These are phyloP conservation scores for Lignosus rhinocerotis DNA, from an alignment of 1,284 basidiomycete species.

Conservation along the genomic window DNA sequence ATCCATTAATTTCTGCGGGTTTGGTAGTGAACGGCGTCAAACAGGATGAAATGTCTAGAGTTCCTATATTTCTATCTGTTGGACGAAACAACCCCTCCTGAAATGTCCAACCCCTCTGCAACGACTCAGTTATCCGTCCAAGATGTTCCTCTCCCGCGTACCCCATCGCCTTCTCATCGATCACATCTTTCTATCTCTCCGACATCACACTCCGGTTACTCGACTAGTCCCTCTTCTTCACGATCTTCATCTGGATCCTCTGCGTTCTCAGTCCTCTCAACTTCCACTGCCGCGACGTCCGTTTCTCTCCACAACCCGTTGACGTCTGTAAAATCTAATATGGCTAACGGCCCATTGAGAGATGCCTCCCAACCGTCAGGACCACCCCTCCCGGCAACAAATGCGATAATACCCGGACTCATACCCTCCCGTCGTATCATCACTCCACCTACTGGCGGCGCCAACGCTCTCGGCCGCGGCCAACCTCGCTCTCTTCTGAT, in stretches of 20 bases:
- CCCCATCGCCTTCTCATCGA: conserved; percentile 5
- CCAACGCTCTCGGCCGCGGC: conserved; percentile 22
- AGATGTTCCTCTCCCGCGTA: neutral
- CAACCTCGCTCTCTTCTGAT: conserved; percentile 55
- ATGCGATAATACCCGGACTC: conserved; percentile 25
- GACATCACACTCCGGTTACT: conserved; percentile 7
- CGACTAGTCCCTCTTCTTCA: conserved; percentile 10
- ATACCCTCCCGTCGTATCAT: conserved; percentile 22
- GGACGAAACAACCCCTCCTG: conserved; percentile 53
- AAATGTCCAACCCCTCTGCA: neutral
- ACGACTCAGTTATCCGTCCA: conserved; percentile 9
- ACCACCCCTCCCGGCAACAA: conserved; percentile 11
- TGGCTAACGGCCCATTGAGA: conserved; percentile 4
- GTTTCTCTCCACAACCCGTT: conserved; percentile 16
- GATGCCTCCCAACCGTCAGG: neutral
- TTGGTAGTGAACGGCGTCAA: neutral
- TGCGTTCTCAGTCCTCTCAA: conserved; percentile 15
- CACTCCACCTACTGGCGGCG: conserved; percentile 18
- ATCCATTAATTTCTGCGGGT: neutral
- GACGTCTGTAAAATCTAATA: conserved; percentile 8
- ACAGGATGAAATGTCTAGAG: conserved; percentile 90
- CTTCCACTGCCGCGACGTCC: conserved; percentile 18
- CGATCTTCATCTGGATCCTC: conserved; percentile 21
- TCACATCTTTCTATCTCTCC: conserved; percentile 13
- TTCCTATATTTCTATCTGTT: conserved; percentile 91